These are phyloP conservation scores for Colletotrichum gigasporum DNA, from an alignment of 2,329 filamentous ascomycete genomes.

Conservation along the genomic window DNA sequence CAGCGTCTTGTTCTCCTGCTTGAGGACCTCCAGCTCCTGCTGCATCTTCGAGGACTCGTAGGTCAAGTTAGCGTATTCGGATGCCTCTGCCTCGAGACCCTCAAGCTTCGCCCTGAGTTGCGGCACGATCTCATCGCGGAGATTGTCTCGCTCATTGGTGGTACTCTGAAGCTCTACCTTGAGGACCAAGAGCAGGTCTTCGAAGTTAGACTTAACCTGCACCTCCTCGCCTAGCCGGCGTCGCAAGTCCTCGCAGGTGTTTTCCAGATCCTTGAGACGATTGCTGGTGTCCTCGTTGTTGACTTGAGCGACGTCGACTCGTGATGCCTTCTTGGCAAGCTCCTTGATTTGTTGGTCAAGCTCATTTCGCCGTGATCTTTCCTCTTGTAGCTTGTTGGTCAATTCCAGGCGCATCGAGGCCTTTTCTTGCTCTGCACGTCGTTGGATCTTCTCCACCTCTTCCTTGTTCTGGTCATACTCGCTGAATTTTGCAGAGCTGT, in stretches of 20 bases:
- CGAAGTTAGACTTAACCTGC: constrained; percentile 89
- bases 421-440: constrained; percentile 89
- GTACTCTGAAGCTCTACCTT: constrained; percentile 83
- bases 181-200: constrained; percentile 87
- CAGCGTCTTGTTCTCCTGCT: constrained; percentile 71
- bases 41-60: constrained; percentile 88
- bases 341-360: constrained; percentile 87
- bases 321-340: constrained; percentile 80
- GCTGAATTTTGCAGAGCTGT: constrained; percentile 82
- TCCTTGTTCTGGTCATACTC: constrained; percentile 70
- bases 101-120: constrained; percentile 80
- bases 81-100: constrained; percentile 78
- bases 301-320: constrained; percentile 63
- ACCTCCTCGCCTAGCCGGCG: constrained; percentile 86
- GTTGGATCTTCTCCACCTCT: constrained; percentile 84
- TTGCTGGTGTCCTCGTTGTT: constrained; percentile 65
- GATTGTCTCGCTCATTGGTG: constrained; percentile 88
- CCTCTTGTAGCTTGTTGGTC: constrained; percentile 87
- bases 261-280: constrained; percentile 81
- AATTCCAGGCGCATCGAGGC: constrained; percentile 83
- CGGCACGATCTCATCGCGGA: constrained; percentile 88
- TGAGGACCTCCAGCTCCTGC: constrained; percentile 81
- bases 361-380: constrained; percentile 77
- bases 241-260: constrained; percentile 81
- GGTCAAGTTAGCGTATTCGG: constrained; percentile 75